Evolutionary conservation across 2,329 filamentous ascomycete genomes (phyloP).

Genomic region (Volutella citrinella): DNA sequence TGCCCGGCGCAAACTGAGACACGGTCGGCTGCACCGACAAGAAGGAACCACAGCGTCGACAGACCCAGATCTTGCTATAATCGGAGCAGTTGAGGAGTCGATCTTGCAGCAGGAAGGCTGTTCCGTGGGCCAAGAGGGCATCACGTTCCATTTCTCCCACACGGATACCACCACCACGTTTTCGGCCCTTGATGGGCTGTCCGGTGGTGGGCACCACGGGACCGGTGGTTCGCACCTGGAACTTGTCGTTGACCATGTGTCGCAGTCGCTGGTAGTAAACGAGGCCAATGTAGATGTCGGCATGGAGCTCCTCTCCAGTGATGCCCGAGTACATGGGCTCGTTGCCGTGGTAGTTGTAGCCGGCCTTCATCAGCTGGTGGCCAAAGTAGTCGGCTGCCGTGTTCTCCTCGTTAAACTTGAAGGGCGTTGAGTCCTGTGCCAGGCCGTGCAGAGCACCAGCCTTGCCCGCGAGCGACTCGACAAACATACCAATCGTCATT

Average conservation of each 20-base stretch:
- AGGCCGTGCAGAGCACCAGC: conserved; percentile 89
- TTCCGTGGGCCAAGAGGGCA: conserved; percentile 89
- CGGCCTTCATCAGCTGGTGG: conserved; percentile 89
- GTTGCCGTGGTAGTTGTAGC: conserved; percentile 97
- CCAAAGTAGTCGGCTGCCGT: conserved; percentile 94
- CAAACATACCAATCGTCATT: conserved; percentile 99
- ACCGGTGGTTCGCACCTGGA: conserved; percentile 93
- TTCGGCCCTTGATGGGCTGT: conserved; percentile 94
- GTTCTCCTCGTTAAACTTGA: conserved; percentile 89
- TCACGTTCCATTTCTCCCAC: conserved; percentile 99
- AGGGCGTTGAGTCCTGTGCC: conserved; percentile 94
- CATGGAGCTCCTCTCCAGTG: conserved; percentile 88
- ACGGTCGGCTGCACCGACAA: conserved; percentile 81
- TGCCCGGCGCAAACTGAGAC: conserved; percentile 56
- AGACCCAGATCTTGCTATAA: conserved; percentile 86
- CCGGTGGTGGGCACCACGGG: conserved; percentile 87
- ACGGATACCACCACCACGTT: conserved; percentile 96
- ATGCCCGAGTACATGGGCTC: conserved; percentile 98
- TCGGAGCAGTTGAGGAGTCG: conserved; percentile 96
- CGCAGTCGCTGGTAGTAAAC: conserved; percentile 97
- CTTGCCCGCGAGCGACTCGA: conserved; percentile 95
- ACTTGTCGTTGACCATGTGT: conserved; percentile 99
- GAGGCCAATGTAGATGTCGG: conserved; percentile 94
- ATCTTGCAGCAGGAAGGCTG: conserved; percentile 91
- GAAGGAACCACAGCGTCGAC: conserved; percentile 85